Evolutionary conservation across 805 yeast genomes (phyloP).

Genomic region (Yarrowia sp.): DNA sequence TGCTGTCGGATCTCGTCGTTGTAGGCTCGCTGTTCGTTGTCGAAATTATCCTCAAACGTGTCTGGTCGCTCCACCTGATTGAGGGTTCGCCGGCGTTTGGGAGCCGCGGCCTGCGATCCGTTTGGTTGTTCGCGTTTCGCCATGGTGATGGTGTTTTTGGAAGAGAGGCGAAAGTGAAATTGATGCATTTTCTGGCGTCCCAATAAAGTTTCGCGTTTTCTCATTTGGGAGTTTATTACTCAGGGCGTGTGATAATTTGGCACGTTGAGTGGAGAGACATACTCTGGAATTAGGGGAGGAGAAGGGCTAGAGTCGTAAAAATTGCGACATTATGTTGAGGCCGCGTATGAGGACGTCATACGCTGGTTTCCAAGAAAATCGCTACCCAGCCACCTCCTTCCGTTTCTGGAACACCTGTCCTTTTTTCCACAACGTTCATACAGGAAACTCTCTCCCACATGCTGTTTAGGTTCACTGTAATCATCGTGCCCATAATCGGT

Average conservation of each 20-base stretch:
- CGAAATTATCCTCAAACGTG: neutral
- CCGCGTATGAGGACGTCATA: too few relatives aligned
- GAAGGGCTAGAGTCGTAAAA: too few relatives aligned
- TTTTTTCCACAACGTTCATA: neutral
- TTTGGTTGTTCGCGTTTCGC: neutral
- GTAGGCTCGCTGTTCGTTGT: neutral
- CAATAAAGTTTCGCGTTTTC: conserved; percentile 8
- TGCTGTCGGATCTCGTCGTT: neutral
- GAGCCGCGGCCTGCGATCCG: neutral
- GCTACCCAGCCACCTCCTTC: neutral
- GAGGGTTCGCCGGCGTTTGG: neutral
- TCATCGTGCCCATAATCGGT: neutral
- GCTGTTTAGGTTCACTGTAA: neutral
- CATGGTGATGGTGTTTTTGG: neutral
- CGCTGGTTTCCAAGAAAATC: too few relatives aligned
- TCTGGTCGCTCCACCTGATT: neutral
- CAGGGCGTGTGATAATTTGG: neutral
- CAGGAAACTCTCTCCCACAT: conserved; percentile 23
- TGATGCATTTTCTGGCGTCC: neutral
- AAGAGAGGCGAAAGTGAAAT: too few relatives aligned
- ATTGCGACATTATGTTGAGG: too few relatives aligned
- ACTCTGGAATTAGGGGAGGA: neutral
- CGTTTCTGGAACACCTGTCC: neutral
- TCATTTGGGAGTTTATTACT: neutral
- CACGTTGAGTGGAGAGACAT: too few relatives aligned